Base-by-base conservation (phyloP, 495 filamentous ascomycete genomes). In the Xylaria longipes region DNA sequence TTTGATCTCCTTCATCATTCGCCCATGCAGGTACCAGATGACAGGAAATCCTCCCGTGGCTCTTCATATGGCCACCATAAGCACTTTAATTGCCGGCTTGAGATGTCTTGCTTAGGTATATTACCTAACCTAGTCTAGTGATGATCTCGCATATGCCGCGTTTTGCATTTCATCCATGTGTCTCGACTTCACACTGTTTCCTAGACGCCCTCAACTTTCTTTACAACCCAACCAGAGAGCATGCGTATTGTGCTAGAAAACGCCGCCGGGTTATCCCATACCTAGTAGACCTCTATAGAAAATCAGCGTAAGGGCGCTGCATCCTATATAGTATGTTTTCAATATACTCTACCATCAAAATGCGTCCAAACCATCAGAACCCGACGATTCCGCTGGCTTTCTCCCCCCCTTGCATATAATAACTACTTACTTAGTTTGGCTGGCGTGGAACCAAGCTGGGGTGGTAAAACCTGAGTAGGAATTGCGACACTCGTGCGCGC, bases 401-500 rank as follows among this genome's bases (percentile, higher is more conserved):
- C 29, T 33, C 14, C 14, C 52, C 52, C 25, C 31, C 31, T 33
- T 58, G 31, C 29, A 58, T 58, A 20, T 17, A 58, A 37, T n/a
- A 60, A 37, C 31, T 60, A 27, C 33, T 60, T 60, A 27, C 33
- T 60, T 37, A 22, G 17, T 37, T 60, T 29, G 48, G 22, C n/a
- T 56, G 48, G 52, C 48, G 57, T 12, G 22, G 31, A 35, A 39
- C 57, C 29, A 60, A 35, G 31, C 31, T 43, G 57, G 33, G 56
- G 68, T 43, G 22, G 41, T 50, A 31, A 33, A 33, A 29, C n/a
- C 64, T 22, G 46, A 39, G 62, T 8, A n/a, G 31, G 3, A 3
- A 57, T 66, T 37, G 57, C 54, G 33, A 65, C 41, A 39, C 14
- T 58, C 0, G 35, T 71, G 69, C 62, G 69, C 69, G 68, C 72